Evolutionary conservation across 441 rosid genomes (phyloP), one percentile per base, ranked within the genome.

Genomic region (Gossypium laxum): DNA sequence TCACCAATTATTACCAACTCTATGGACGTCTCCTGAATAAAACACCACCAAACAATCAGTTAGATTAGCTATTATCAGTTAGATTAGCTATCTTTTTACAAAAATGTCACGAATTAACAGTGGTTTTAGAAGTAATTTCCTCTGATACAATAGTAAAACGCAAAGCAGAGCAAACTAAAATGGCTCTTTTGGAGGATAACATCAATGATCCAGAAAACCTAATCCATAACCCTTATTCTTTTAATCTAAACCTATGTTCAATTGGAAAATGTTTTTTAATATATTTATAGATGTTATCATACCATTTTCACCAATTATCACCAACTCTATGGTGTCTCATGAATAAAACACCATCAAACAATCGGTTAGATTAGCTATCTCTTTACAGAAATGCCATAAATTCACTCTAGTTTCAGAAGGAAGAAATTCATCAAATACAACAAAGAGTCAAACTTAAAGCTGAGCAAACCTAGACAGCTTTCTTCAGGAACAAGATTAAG

Each of bases 271-370:
- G 21, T 5, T 51, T 51, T 47, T 47, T 47, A 15, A 30, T 17
- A 51, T 51, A 51, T 51, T 51, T 51, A 15, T 51, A 38, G 99
- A 84, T 77, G 86, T 86, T 14, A 81, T 81, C 76, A 85, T 77
- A 67, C 99, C 99, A 62, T 90, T 97, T 71, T 84, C 89, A 15
- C 85, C 87, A 56, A 92, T 78, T 43, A 82, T 78, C 73, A 85
- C 96, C 82, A 92, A 79, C 76, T 92, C 98, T 72, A 94, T 81
- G 43, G 97, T n/a, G 91, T 86, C 82, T 91, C 97, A 92, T 92
- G 85, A 82, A 69, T 55, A 76, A 75, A 38, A 55, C 51, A n/a
- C 19, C 79, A 78, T 67, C 69, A 67, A 17, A 73, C 67, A 71
- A 77, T 64, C 19, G 56, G 17, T 72, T 70, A 54, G 64, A 63